These are phyloP conservation scores for Macrolepiota fuliginosa DNA, from an alignment of 768 basidiomycete genomes.

Conservation along the genomic window DNA sequence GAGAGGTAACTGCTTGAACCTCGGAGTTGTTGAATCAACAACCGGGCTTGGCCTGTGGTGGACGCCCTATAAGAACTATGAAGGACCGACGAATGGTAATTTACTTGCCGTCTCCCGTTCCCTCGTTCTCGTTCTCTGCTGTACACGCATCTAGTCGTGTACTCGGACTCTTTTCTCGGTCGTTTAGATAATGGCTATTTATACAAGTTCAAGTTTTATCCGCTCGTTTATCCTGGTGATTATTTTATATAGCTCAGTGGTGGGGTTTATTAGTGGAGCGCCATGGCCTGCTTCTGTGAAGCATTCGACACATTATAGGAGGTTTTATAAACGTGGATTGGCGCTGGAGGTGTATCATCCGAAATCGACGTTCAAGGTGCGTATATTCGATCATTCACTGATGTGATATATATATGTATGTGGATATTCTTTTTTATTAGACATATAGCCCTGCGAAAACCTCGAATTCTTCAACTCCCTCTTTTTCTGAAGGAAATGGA, in stretches of 20 bases:
- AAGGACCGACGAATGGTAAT: background rate
- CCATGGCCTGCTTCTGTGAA: slow-evolving; percentile 15
- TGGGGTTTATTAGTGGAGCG: slow-evolving; percentile 1
- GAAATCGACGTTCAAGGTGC: slow-evolving; percentile 19
- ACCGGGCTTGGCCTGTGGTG: background rate
- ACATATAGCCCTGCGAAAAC: background rate
- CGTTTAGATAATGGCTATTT: background rate
- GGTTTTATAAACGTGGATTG: slow-evolving; percentile 13
- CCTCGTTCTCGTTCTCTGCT: background rate
- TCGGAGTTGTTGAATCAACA: background rate
- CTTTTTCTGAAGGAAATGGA: background rate
- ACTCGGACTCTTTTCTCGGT: background rate
- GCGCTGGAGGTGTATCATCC: slow-evolving; percentile 19
- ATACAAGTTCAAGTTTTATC: background rate
- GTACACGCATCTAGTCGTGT: background rate
- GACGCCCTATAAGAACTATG: background rate
- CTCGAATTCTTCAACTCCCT: too few relatives aligned
- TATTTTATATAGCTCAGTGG: background rate
- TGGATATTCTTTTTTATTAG: too few relatives aligned
- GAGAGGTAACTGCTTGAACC: background rate
- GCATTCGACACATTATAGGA: slow-evolving; percentile 16
- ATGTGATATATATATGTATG: too few relatives aligned
- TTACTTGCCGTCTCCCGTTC: background rate
- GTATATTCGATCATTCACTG: too few relatives aligned
- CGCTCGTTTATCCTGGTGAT: slow-evolving; percentile 2